Base-by-base conservation (phyloP, 1,139 yeast genomes). In the Scheffersomyces stambukii region DNA sequence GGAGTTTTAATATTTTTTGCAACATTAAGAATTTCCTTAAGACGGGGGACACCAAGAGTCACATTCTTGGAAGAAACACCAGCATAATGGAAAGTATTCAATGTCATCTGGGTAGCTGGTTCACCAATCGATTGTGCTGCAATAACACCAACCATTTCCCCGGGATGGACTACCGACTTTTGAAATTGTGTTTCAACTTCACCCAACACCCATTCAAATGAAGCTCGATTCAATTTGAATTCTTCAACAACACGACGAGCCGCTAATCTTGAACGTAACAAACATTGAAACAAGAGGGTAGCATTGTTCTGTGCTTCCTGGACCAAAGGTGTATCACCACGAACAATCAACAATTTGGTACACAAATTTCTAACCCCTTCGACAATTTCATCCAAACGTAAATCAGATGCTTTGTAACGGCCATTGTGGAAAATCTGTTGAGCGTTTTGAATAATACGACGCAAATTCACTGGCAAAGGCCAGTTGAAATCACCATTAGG, bases 111-210 rank as follows among this genome's bases (percentile, higher is more conserved):
- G 16, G 99, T 91, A 16, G 98, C 98, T 29, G 99, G 99, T 60
- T 91, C 99, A 69, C 99, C 99, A 66, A 91, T 91, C 26, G 96
- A 88, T 67, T 91, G 99, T 1, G 99, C 98, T 32, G 98, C 99
- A 52, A 91, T 77, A 32, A 91, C 96, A 69, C 99, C 99, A 36
- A 93, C 98, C 98, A 91, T 91, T 59, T 91, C 98, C 70, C 99
- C 99, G 8, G 99, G 96, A 45, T 93, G 93, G 28, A 89, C 98
- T 50, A 88, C 69, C 4, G 97, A 81, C 58, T 83, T 84, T 45
- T 85, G 89, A 64, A 89, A 93, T 57, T 89, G 96, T 15, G 91
- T 75, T 52, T 88, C 96, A 45, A 93, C 75, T 54, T 91, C 95
- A 51, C 96, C 96, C 39, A 88, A 48, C 24, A 86, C 95, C 98